Evolutionary conservation across 2,329 filamentous ascomycete genomes (phyloP), one percentile per base, ranked within the genome.

Genomic region (Clonostachys byssicola): DNA sequence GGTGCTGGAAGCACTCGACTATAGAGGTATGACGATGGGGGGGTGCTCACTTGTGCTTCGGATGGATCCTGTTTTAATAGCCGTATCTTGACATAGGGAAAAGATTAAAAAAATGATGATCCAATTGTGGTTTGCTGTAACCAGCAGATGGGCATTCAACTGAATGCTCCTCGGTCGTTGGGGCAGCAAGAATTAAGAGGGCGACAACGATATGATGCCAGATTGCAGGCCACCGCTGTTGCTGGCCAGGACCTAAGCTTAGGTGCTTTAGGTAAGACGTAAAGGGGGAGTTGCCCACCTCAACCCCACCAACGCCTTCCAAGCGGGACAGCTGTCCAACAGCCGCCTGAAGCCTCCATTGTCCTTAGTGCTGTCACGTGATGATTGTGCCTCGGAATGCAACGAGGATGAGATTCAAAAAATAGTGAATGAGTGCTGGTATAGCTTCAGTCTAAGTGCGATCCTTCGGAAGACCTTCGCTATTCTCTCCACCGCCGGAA

Each of bases 191-290:
- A 30, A 30, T 30, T 30, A 30, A 30, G 39, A 34, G 43, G 40
- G 44, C 34, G 30, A 52, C n/a, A 50, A 55, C 62, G 58, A 55
- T 66, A 65, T 67, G 66, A 71, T 70, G 68, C 68, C 69, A 72
- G 67, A 71, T 72, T 71, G 67, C 68, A 71, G 60, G 61, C 64
- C 49, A 54, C 49, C 52, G 51, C 52, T 52, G 48, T 54, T 61
- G 55, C 52, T 57, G 55, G n/a, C 3, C 14, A 65, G 61, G 61
- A 63, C 57, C 58, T 51, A 43, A 48, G 49, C 50, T 49, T 52
- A 52, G 47, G 51, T 56, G 43, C 54, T 51, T 54, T 56, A 51
- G 52, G 52, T 50, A 45, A 42, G 44, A 16, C 17, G 39, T 40
- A 20, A 16, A 40, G 5, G 17, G 16, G 13, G 17, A 12, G 40